Evolutionary conservation across 73 alveolate species (phyloP).

Genomic region (Durusdinium trenchii): DNA sequence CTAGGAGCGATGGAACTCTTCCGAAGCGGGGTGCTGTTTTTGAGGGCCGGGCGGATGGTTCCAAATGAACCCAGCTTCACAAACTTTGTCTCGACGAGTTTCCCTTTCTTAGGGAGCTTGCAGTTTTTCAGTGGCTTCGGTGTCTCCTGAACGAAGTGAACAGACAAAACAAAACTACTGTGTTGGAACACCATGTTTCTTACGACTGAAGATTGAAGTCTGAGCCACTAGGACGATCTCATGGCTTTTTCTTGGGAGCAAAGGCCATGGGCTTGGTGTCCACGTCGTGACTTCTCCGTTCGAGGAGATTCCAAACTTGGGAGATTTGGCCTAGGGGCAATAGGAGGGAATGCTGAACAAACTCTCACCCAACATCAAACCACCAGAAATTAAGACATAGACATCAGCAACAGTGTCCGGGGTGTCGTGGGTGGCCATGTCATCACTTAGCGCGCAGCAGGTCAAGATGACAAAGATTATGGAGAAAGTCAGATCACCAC

Average conservation of each 20-base stretch:
- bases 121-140: not conserved
- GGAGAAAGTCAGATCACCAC: too few species aligned
- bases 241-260: not conserved
- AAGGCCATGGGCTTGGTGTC: not conserved
- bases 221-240: constrained; percentile 19
- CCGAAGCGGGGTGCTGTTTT: not conserved
- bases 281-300: too few species aligned
- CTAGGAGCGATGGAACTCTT: not conserved
- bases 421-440: not conserved
- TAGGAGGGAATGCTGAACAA: not conserved
- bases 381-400: not conserved
- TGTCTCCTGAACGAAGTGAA: not conserved
- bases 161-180: too few species aligned
- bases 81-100: not conserved
- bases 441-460: not conserved
- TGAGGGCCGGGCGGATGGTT: not conserved
- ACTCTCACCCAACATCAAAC: not conserved
- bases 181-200: too few species aligned
- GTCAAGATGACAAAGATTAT: too few species aligned
- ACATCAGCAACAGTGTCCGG: not conserved
- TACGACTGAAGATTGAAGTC: not conserved
- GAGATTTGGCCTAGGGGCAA: too few species aligned
- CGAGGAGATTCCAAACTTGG: too few species aligned
- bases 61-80: not conserved
- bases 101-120: not conserved